Evolutionary conservation across 2,329 filamentous ascomycete genomes (phyloP).

Genomic region (Aureobasidium musti): DNA sequence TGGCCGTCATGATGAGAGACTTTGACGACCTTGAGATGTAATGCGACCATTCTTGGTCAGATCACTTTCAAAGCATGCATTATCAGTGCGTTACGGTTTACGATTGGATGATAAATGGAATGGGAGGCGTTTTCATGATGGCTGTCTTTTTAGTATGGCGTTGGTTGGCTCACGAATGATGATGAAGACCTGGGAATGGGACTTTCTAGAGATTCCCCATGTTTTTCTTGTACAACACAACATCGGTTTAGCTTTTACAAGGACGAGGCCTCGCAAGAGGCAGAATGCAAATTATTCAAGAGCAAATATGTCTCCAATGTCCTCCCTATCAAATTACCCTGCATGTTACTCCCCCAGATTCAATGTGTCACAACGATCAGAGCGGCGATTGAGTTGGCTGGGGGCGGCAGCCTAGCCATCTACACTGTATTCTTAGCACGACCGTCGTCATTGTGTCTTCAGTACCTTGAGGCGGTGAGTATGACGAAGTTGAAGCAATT

Average conservation of each 20-base stretch:
- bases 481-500: slow-evolving; percentile 8
- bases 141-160: slow-evolving; percentile 18
- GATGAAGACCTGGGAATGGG: not conserved
- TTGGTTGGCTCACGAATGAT: slow-evolving; percentile 21
- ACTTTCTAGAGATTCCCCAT: slow-evolving; percentile 11
- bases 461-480: not conserved
- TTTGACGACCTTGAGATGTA: slow-evolving; percentile 69
- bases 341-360: not conserved
- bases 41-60: not conserved
- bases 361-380: not conserved
- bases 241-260: slow-evolving; percentile 1
- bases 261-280: slow-evolving; percentile 4
- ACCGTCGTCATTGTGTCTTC: slow-evolving; percentile 10
- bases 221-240: slow-evolving; percentile 13
- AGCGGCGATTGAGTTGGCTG: slow-evolving; percentile 7
- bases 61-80: slow-evolving; percentile 11
- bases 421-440: slow-evolving; percentile 18
- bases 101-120: slow-evolving; percentile 14
- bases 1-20: slow-evolving; percentile 85
- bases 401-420: slow-evolving; percentile 3
- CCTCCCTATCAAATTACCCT: not conserved
- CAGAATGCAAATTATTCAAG: slow-evolving; percentile 6
- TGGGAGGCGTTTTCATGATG: slow-evolving; percentile 13
- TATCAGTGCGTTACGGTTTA: slow-evolving; percentile 23
- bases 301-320: not conserved